Percentiles rank a stretch among this genome's conserved stretches.
Evolutionary conservation across 805 yeast genomes (phyloP).

Genomic region (Tetrapisispora fleetii): DNA sequence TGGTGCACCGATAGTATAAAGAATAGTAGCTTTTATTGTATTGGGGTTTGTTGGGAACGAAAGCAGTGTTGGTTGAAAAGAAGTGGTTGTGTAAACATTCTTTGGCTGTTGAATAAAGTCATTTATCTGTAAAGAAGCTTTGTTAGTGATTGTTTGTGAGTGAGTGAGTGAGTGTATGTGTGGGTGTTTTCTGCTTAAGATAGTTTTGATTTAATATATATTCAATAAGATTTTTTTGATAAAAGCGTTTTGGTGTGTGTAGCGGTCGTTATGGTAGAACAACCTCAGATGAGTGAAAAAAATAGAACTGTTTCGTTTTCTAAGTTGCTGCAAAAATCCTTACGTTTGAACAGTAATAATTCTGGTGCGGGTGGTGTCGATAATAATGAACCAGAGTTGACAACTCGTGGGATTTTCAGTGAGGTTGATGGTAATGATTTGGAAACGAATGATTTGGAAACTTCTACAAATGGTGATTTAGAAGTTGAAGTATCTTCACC

Average conservation of each 20-base stretch:
- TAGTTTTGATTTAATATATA: not conserved
- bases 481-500: too few relatives aligned
- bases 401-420: not conserved
- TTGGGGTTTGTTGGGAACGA: too few relatives aligned
- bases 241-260: not conserved
- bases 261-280: not conserved
- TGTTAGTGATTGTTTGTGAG: too few relatives aligned
- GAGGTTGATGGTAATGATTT: not conserved
- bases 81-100: too few relatives aligned
- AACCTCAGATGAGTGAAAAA: constrained; percentile 12
- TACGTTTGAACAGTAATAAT: constrained; percentile 6
- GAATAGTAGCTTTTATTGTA: too few relatives aligned
- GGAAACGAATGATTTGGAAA: not conserved
- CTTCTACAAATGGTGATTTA: too few relatives aligned
- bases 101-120: too few relatives aligned
- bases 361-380: not conserved
- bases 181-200: too few relatives aligned
- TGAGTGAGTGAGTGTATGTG: too few relatives aligned
- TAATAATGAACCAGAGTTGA: not conserved
- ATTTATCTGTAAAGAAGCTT: too few relatives aligned
- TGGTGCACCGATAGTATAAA: too few relatives aligned
- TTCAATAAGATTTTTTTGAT: not conserved
- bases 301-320: constrained; percentile 20
- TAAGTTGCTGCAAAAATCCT: constrained; percentile 11
- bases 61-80: too few relatives aligned